Evolutionary conservation across 2,329 filamentous ascomycete genomes (phyloP).

Genomic region (Fusarium heterosporum): DNA sequence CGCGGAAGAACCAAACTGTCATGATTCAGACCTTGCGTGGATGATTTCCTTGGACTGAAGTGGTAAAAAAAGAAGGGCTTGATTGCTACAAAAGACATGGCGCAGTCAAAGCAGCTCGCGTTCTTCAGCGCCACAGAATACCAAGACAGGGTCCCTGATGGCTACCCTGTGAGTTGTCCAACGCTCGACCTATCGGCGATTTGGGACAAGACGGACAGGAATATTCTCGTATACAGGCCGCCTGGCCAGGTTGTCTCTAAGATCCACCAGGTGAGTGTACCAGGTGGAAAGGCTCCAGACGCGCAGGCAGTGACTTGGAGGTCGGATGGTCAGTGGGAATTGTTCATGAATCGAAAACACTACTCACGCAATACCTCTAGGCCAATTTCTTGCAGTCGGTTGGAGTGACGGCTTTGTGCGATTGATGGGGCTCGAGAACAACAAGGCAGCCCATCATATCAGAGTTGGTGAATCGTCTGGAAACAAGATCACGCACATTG

Average conservation of each 20-base stretch:
- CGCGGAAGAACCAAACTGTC: neutral
- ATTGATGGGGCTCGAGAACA: constrained; percentile 81
- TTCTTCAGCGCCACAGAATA: constrained; percentile 69
- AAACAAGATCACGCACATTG: constrained; percentile 63
- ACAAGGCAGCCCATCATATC: constrained; percentile 82
- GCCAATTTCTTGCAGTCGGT: constrained; percentile 82
- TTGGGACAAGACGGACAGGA: constrained; percentile 72
- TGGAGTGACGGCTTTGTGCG: constrained; percentile 86
- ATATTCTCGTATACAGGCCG: constrained; percentile 80
- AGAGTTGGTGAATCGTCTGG: constrained; percentile 60
- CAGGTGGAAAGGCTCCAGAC: constrained; percentile 55
- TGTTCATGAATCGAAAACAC: neutral
- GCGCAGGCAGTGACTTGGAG: constrained; percentile 72
- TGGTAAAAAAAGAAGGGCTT: constrained; percentile 1
- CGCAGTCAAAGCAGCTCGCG: constrained; percentile 53
- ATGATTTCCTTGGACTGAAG: constrained; percentile 5
- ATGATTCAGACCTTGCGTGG: neutral
- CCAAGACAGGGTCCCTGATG: constrained; percentile 64
- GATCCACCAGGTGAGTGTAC: constrained; percentile 59
- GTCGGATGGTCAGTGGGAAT: constrained; percentile 66
- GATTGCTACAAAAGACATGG: constrained; percentile 41
- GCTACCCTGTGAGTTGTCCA: constrained; percentile 80
- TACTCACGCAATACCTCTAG: constrained; percentile 52
- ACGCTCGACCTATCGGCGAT: constrained; percentile 86
- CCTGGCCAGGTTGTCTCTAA: constrained; percentile 75